Conservation (phyloP, 768 basidiomycete genomes). For the Naganishia friedmannii region DNA sequence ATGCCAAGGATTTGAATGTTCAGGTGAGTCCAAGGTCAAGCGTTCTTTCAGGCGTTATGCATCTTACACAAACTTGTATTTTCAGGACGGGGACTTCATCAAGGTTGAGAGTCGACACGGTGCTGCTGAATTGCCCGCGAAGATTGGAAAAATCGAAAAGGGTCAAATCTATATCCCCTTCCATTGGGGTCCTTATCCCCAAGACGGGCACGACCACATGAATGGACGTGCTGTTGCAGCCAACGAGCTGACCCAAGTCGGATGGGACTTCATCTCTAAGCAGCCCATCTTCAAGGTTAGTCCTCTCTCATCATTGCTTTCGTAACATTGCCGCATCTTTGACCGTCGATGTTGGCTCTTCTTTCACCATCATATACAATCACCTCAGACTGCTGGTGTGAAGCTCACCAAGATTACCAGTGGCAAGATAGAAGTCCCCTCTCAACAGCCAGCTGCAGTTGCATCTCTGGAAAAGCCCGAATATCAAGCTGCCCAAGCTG, state of each 20-base stretch:
- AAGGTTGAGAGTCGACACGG: constrained; percentile 33
- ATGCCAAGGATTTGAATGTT: constrained; percentile 32
- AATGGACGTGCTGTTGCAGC: constrained; percentile 34
- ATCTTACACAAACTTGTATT: too few species aligned
- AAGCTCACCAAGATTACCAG: constrained; percentile 31
- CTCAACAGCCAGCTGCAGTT: constrained; percentile 15
- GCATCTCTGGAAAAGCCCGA: constrained; percentile 25
- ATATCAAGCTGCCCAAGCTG: constrained; percentile 25
- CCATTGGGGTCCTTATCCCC: constrained; percentile 36
- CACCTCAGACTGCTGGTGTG: constrained; percentile 35
- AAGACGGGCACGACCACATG: constrained; percentile 25
- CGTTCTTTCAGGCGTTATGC: too few species aligned
- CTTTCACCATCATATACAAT: too few species aligned
- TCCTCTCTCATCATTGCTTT: too few species aligned
- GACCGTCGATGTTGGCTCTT: too few species aligned
- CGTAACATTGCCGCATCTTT: too few species aligned
- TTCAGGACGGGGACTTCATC: constrained; percentile 34
- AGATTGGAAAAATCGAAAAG: constrained; percentile 34
- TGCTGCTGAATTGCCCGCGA: constrained; percentile 33
- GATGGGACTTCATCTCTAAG: constrained; percentile 35
- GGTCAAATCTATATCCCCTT: constrained; percentile 39
- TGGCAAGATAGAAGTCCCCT: constrained; percentile 19
- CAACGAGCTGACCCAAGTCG: constrained; percentile 35
- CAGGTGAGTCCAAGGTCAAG: too few species aligned
- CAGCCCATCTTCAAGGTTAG: constrained; percentile 10